Evolutionary conservation across 352 stramenopile species (phyloP).

Genomic region (Phytophthora cajani): DNA sequence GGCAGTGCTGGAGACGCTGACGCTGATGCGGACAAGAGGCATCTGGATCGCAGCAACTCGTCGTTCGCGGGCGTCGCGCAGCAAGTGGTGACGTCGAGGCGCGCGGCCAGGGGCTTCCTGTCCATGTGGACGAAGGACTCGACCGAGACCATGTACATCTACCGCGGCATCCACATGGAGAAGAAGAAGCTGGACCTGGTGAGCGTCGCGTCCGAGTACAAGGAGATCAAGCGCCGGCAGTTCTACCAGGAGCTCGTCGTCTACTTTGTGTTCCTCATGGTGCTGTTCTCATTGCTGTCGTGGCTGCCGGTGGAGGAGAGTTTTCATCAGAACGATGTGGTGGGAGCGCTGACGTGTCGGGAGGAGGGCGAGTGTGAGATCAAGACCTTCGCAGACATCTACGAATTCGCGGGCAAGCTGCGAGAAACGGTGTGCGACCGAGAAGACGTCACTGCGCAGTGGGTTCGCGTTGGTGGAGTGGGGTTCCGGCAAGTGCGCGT

Average conservation of each 20-base stretch:
- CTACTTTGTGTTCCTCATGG: constrained; percentile 76
- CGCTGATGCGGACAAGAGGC: constrained; percentile 4
- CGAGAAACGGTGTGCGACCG: constrained; percentile 62
- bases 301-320: constrained; percentile 85
- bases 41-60: constrained; percentile 42
- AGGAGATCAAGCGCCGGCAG: constrained; percentile 86
- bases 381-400: constrained; percentile 79
- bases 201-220: constrained; percentile 81
- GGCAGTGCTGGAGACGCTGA: background rate
- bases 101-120: constrained; percentile 73
- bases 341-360: constrained; percentile 75
- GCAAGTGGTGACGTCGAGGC: constrained; percentile 74
- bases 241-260: constrained; percentile 91
- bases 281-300: constrained; percentile 82
- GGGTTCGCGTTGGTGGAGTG: constrained; percentile 78
- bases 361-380: constrained; percentile 85
- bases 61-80: constrained; percentile 81
- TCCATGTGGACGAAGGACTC: constrained; percentile 77
- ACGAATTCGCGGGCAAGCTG: constrained; percentile 73
- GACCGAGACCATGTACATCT: constrained; percentile 56
- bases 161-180: constrained; percentile 89
- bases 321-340: constrained; percentile 88
- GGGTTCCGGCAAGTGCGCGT: constrained; percentile 87
- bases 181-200: constrained; percentile 90
- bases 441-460: constrained; percentile 65